These are phyloP conservation scores for Stromatinia cepivora DNA, from an alignment of 2,329 filamentous ascomycete species.

Conservation along the genomic window DNA sequence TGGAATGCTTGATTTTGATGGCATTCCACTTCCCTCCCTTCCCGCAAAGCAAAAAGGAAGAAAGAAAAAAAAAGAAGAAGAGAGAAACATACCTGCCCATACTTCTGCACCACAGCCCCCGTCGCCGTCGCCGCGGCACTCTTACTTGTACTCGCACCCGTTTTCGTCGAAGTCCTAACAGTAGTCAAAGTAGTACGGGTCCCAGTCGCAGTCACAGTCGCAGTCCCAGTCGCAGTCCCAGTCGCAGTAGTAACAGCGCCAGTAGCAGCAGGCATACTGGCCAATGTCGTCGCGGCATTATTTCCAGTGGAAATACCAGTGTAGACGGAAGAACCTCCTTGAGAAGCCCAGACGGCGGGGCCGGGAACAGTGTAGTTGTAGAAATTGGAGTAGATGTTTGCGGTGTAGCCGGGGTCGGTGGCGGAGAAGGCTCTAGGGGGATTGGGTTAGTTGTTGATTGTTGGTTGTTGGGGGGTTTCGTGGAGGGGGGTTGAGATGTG, in stretches of 20 bases:
- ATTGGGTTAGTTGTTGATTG: constrained; percentile 17
- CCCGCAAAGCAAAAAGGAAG: not conserved
- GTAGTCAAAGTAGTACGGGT: not conserved
- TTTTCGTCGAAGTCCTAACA: not conserved
- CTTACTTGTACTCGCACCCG: not conserved
- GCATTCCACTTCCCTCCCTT: not conserved
- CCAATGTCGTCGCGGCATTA: constrained; percentile 1
- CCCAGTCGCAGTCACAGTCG: not conserved
- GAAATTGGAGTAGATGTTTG: constrained; percentile 39
- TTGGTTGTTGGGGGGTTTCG: constrained; percentile 27
- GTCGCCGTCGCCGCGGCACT: not conserved
- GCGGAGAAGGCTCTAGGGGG: not conserved
- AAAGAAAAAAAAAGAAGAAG: not conserved
- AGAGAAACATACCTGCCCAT: constrained; percentile 25
- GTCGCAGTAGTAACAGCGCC: not conserved
- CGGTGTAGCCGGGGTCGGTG: constrained; percentile 28
- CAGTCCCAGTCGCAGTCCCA: not conserved
- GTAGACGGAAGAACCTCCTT: constrained; percentile 15
- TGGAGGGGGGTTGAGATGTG: constrained; percentile 23
- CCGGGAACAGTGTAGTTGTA: constrained; percentile 38
- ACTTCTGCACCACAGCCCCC: constrained; percentile 22
- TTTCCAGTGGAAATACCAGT: not conserved
- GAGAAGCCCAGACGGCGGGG: constrained; percentile 35
- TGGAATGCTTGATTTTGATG: too few relatives aligned
- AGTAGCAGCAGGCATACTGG: not conserved